Evolutionary conservation across 2,329 filamentous ascomycete genomes (phyloP).

Genomic region (Falciphora oryzae): DNA sequence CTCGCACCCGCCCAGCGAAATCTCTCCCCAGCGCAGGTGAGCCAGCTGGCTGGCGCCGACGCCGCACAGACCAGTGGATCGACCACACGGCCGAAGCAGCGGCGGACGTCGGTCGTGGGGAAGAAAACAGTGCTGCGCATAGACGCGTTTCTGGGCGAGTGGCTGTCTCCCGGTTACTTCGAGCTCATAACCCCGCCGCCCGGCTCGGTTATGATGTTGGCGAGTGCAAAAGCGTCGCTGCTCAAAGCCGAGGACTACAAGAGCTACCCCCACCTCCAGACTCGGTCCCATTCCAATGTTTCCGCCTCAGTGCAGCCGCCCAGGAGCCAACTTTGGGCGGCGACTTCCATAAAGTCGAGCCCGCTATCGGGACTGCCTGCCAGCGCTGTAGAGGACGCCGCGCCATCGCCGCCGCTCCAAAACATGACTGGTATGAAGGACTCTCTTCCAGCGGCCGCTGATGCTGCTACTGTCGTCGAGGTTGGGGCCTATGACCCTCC

Average conservation of each 20-base stretch:
- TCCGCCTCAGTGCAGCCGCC: slow-evolving; percentile 14
- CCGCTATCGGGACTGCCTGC: slow-evolving; percentile 15
- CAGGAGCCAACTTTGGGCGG: slow-evolving; percentile 19
- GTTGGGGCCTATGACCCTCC: slow-evolving; percentile 61
- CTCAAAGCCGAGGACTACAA: slow-evolving; percentile 68
- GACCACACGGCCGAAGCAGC: not conserved
- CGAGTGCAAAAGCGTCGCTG: slow-evolving; percentile 80
- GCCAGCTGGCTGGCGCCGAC: not conserved
- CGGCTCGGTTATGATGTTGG: slow-evolving; percentile 78
- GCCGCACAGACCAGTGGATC: not conserved
- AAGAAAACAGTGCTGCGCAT: slow-evolving; percentile 65
- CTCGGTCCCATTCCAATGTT: slow-evolving; percentile 23
- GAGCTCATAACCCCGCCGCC: slow-evolving; percentile 88
- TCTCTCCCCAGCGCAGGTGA: slow-evolving; percentile 7
- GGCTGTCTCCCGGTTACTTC: slow-evolving; percentile 90
- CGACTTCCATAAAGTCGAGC: slow-evolving; percentile 11
- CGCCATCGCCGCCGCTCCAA: slow-evolving; percentile 14
- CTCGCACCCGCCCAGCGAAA: slow-evolving; percentile 3
- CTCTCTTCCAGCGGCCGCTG: slow-evolving; percentile 23
- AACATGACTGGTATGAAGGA: slow-evolving; percentile 27
- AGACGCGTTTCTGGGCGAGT: slow-evolving; percentile 92
- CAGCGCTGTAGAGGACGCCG: slow-evolving; percentile 8
- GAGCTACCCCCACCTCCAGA: slow-evolving; percentile 36
- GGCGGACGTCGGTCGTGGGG: slow-evolving; percentile 27
- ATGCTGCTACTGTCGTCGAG: not conserved